Evolutionary conservation across 2,329 filamentous ascomycete genomes (phyloP).

Genomic region (Ophiostoma himal-ulmi): DNA sequence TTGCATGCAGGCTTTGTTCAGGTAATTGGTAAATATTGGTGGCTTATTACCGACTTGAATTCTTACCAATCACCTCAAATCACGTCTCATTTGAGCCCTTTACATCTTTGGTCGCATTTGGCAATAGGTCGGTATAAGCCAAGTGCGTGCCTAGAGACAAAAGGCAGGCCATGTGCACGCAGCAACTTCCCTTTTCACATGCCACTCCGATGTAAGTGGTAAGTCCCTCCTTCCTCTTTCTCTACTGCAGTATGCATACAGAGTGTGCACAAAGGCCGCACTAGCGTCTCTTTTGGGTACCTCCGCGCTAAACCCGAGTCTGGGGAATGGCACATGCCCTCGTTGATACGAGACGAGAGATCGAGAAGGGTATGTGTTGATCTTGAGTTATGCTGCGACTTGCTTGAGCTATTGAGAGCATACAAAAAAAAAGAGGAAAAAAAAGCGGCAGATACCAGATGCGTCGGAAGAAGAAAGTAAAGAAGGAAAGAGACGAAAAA

Average conservation of each 20-base stretch:
- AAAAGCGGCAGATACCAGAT: not conserved
- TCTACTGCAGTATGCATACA: not conserved
- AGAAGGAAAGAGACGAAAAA: not conserved
- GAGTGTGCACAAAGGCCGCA: not conserved
- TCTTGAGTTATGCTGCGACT: no score
- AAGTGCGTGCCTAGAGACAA: not conserved
- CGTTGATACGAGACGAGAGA: not conserved
- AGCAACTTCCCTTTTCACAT: conserved; percentile 11
- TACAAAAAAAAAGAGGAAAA: no score
- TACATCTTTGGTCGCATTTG: not conserved
- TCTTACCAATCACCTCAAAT: not conserved
- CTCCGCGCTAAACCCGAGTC: not conserved
- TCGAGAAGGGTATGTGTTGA: no score
- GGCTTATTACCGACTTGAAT: not conserved
- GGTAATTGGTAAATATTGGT: not conserved
- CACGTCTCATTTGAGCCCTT: not conserved
- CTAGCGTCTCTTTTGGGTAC: not conserved
- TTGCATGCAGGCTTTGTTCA: not conserved
- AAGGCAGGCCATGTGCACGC: not conserved
- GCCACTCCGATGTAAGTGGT: not conserved
- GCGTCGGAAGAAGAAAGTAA: not conserved
- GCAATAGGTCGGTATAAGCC: not conserved
- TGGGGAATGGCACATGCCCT: not conserved
- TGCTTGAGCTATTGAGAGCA: no score
- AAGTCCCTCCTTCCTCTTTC: not conserved